Base-by-base conservation (phyloP, 2,329 filamentous ascomycete genomes). In the Alternaria panax region DNA sequence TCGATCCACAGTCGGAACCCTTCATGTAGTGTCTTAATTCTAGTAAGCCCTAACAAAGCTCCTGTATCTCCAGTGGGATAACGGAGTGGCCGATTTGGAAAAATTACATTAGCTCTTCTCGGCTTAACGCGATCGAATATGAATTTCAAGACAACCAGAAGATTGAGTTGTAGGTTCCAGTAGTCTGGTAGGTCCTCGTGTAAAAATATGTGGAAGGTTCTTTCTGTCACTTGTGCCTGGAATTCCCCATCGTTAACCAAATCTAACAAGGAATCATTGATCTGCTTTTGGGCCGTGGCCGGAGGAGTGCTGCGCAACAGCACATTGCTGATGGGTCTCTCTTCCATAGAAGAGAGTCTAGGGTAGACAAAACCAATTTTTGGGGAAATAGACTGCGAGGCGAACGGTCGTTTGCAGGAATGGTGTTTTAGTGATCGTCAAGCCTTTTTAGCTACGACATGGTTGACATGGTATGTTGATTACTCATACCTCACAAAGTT, bases 141-240 rank as follows among this genome's bases (percentile, higher is more conserved):
- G 9, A 25, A 55, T 24, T 60, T 60, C 3, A 60, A 43, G 27
- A 22, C 34, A 43, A 52, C 14, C 3, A 60, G 42, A n/a, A 60
- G 20, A 28, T 56, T 25, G 12, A 42, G 43, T 42, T 60, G 27
- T n/a, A 60, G 27, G 4, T n/a, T 32, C 38, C 16, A 60, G 28
- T 56, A 38, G 11, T 34, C 34, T 6, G 20, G 32, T 1, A 52
- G 22, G 3, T 43, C 34, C 7, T 60, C 41, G 28, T 60, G 52
- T 25, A 59, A 36, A 20, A 43, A 42, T 11, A 59, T 32, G 4
- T 43, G 16, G 11, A 54, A 55, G 4, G 27, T 20, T 50, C 53
- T 45, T 43, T 58, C 42, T 25, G 12, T 30, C 7, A 58, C 34
- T n/a, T 58, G 20, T 20, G 42, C 48, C 42, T 58, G 27, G 36